Percentiles rank a stretch among this genome's conserved stretches.
Evolutionary conservation across 2,329 filamentous ascomycete genomes (phyloP).

Genomic region (Colletotrichum paranaense): DNA sequence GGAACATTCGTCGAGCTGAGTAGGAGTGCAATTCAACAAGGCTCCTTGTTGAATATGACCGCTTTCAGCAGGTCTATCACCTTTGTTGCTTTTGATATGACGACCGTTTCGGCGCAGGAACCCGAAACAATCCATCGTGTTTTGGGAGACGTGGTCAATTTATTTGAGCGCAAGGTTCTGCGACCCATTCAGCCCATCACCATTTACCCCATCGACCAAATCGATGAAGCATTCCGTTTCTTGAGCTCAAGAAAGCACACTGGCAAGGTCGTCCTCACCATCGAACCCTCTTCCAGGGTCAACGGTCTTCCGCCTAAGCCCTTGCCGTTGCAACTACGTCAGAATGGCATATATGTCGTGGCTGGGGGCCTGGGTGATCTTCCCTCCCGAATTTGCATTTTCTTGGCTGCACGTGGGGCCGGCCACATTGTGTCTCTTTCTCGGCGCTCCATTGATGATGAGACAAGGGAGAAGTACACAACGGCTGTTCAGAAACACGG

Average conservation of each 20-base stretch:
- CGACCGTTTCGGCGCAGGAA: slow-evolving; percentile 17
- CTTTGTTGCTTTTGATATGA: slow-evolving; percentile 57
- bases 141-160: slow-evolving; percentile 32
- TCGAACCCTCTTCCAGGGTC: slow-evolving; percentile 38
- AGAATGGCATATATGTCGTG: slow-evolving; percentile 44
- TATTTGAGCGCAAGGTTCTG: slow-evolving; percentile 37
- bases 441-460: slow-evolving; percentile 38
- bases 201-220: slow-evolving; percentile 46
- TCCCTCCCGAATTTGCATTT: slow-evolving; percentile 39
- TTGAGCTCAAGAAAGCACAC: slow-evolving; percentile 44
- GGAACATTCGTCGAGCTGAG: slow-evolving; percentile 60
- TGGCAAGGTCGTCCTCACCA: slow-evolving; percentile 52
- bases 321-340: slow-evolving; percentile 17
- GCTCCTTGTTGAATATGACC: slow-evolving; percentile 57
- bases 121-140: slow-evolving; percentile 34
- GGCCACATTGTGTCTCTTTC: slow-evolving; percentile 44
- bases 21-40: slow-evolving; percentile 49
- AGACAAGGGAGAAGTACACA: slow-evolving; percentile 3
- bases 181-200: slow-evolving; percentile 48
- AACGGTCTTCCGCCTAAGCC: slow-evolving; percentile 32
- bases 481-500: slow-evolving; percentile 24
- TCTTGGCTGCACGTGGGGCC: slow-evolving; percentile 43
- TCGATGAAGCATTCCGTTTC: slow-evolving; percentile 42
- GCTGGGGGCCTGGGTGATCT: slow-evolving; percentile 48
- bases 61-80: slow-evolving; percentile 57